These are phyloP conservation scores for Fusarium denticulatum DNA, from an alignment of 2,329 filamentous ascomycete species.

Conservation along the genomic window DNA sequence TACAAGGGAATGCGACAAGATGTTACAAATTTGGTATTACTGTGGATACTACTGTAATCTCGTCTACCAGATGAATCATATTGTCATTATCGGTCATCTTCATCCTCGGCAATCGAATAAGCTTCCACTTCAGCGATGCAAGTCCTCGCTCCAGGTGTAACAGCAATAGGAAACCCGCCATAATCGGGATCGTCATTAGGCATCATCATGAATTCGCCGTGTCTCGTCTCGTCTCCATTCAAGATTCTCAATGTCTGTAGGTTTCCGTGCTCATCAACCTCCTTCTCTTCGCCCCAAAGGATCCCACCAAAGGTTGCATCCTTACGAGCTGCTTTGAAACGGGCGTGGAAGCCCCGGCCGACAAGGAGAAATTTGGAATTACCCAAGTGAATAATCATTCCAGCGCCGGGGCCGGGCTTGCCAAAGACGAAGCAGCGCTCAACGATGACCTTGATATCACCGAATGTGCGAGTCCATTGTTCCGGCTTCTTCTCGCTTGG, in stretches of 20 bases:
- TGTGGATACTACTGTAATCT: background rate
- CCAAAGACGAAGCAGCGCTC: conserved; percentile 54
- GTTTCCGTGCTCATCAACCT: conserved; percentile 47
- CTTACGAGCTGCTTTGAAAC: conserved; percentile 45
- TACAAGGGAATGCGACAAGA: background rate
- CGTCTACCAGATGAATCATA: background rate
- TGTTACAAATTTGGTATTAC: background rate
- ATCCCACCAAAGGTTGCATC: conserved; percentile 52
- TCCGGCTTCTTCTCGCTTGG: conserved; percentile 36
- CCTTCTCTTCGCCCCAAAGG: conserved; percentile 50
- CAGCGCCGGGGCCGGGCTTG: conserved; percentile 50
- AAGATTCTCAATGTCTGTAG: conserved; percentile 48
- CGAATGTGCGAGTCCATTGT: conserved; percentile 43
- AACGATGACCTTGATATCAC: conserved; percentile 49
- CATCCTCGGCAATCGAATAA: conserved; percentile 48
- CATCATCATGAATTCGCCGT: conserved; percentile 62
- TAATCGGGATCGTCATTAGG: conserved; percentile 66
- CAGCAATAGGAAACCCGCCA: conserved; percentile 63
- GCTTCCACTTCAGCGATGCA: conserved; percentile 56
- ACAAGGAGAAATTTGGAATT: conserved; percentile 49
- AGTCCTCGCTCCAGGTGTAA: conserved; percentile 63
- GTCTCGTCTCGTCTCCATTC: conserved; percentile 55
- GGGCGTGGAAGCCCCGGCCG: conserved; percentile 52
- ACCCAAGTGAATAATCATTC: conserved; percentile 52
- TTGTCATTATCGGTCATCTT: conserved; percentile 34